These are phyloP conservation scores for Gaultheria prostrata DNA, from an alignment of 148 eudicot genomes.

Conservation along the genomic window DNA sequence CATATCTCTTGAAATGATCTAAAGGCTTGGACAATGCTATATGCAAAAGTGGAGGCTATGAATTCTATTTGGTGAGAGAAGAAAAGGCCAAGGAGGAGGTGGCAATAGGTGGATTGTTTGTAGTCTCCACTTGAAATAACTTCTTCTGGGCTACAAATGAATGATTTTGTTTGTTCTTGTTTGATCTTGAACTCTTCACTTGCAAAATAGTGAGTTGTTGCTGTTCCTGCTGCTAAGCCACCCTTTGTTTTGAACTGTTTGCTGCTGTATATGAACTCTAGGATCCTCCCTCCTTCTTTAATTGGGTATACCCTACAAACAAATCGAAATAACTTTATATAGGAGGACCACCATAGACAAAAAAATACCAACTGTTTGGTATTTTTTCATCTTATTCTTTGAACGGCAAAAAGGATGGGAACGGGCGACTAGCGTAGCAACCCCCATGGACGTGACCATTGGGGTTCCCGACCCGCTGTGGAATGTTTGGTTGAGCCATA, in stretches of 20 bases:
- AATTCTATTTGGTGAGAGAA: conserved; percentile 47
- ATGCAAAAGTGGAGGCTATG: conserved; percentile 68
- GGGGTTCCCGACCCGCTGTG: no score
- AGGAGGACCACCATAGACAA: no score
- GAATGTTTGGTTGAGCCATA: no score
- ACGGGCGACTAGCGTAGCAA: no score
- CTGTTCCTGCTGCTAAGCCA: conserved; percentile 63
- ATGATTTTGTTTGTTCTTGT: conserved; percentile 43
- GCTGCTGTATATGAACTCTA: conserved; percentile 78
- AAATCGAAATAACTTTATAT: no score
- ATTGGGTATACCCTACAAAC: conserved; percentile 54
- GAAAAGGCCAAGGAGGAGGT: conserved; percentile 66
- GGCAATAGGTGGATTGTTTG: conserved; percentile 70
- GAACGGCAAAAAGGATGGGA: no score
- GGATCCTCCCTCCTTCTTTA: conserved; percentile 52
- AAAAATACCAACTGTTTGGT: no score
- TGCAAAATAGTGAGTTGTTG: conserved; percentile 66
- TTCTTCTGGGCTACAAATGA: conserved; percentile 61
- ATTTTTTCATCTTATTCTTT: no score
- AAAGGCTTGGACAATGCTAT: conserved; percentile 62
- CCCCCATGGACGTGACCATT: no score
- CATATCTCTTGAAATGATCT: conserved; percentile 51
- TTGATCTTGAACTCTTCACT: conserved; percentile 62
- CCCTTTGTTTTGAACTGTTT: conserved; percentile 64
- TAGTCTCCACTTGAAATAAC: conserved; percentile 66